Evolutionary conservation across 2,329 filamentous ascomycete genomes (phyloP).

Genomic region (Cladosporium sp.): DNA sequence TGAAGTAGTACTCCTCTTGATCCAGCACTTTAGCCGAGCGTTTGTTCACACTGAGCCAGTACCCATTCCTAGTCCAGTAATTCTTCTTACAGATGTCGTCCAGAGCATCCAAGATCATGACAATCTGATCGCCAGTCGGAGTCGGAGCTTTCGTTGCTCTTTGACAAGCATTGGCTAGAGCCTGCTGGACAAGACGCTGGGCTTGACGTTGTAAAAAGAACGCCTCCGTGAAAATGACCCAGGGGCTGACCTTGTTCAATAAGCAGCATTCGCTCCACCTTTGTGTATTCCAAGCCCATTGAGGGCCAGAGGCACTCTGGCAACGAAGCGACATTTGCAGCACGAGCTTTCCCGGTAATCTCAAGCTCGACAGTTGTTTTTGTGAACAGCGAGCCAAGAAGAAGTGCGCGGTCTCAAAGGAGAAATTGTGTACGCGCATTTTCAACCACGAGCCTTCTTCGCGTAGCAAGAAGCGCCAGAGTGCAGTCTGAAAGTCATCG

Average conservation of each 20-base stretch:
- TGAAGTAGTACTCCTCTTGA: not conserved
- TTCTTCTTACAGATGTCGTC: not conserved
- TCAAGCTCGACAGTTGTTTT: not conserved
- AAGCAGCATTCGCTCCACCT: not conserved
- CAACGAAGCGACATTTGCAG: not conserved
- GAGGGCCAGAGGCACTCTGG: not conserved
- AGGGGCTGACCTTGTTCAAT: not conserved
- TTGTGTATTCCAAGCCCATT: not conserved
- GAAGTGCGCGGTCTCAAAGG: not conserved
- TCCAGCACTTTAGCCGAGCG: not conserved
- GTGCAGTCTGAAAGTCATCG: not conserved
- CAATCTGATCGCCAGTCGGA: not conserved
- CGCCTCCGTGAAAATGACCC: not conserved
- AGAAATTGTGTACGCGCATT: not conserved
- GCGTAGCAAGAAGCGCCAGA: not conserved
- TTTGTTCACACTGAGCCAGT: not conserved
- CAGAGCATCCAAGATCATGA: not conserved
- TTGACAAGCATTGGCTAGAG: not conserved
- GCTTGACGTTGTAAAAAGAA: not conserved
- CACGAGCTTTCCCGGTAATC: not conserved
- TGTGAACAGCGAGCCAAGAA: not conserved
- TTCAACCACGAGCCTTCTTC: not conserved
- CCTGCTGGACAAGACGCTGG: not conserved
- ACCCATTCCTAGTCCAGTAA: not conserved
- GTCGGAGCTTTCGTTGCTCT: not conserved